phyloP scores from a whole-genome alignment of 2,329 filamentous ascomycete genomes.

The Colletotrichum truncatum region DNA sequence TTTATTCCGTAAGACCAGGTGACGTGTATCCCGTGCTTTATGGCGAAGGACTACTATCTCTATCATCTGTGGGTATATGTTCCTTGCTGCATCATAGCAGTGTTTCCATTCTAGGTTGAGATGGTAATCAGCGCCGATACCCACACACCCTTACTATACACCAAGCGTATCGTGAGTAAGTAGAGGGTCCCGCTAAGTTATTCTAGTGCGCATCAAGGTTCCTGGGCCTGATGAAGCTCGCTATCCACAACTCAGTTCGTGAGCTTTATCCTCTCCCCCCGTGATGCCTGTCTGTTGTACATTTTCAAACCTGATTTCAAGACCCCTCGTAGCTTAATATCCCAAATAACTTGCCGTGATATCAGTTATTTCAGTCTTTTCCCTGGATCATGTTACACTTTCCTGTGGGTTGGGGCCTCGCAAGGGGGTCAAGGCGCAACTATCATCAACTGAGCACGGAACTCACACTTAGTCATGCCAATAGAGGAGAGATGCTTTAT shows the following conservation, averaged over 20 bases:
- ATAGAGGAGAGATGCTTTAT: not conserved
- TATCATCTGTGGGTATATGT: not conserved
- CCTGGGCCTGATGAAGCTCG: no score
- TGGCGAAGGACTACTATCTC: not conserved
- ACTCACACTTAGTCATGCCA: conserved; percentile 15
- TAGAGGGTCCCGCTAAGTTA: not conserved
- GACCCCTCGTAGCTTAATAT: no score
- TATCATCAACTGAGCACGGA: not conserved
- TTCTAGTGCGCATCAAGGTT: not conserved
- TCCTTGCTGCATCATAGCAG: not conserved
- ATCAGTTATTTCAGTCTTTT: no score
- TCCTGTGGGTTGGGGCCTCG: not conserved
- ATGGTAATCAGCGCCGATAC: not conserved
- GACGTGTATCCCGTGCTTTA: not conserved
- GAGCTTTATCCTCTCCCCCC: no score
- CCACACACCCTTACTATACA: not conserved
- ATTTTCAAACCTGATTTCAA: no score
- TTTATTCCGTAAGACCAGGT: not conserved
- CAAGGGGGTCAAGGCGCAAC: not conserved
- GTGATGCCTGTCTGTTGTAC: no score
- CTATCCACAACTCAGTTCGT: no score
- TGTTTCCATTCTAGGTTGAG: not conserved
- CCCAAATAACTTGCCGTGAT: no score
- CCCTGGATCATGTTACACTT: no score
- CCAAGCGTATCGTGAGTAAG: not conserved